Conservation (phyloP, 139 green algal genomes). For the Micromonas pusilla region DNA sequence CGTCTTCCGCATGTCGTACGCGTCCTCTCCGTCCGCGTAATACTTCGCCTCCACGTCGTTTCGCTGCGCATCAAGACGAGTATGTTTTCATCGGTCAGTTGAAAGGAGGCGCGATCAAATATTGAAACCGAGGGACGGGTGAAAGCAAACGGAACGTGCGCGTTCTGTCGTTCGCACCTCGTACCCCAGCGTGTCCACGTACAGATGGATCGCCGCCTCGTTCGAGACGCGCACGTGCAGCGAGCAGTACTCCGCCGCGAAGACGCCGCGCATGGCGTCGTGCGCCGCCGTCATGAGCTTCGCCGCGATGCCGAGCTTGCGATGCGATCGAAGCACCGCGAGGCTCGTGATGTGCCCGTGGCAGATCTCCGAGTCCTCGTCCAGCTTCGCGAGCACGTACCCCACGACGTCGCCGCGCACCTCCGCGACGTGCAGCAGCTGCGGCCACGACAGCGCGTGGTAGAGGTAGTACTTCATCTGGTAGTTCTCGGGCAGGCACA, state of each 20-base stretch:
- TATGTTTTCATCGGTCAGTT: too few species aligned
- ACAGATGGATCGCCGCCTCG: slow-evolving; percentile 88
- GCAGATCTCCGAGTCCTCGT: slow-evolving; percentile 61
- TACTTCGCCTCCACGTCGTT: slow-evolving; percentile 91
- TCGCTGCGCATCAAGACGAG: slow-evolving; percentile 57
- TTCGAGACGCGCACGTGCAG: slow-evolving; percentile 96
- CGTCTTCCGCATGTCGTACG: slow-evolving; percentile 86
- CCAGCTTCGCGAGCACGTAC: slow-evolving; percentile 98
- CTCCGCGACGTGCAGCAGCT: slow-evolving; percentile 95
- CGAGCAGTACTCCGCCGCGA: slow-evolving; percentile 84
- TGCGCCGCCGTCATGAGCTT: slow-evolving; percentile 89
- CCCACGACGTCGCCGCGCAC: slow-evolving; percentile 95
- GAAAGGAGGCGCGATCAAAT: too few species aligned
- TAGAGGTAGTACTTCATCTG: slow-evolving; percentile 98
- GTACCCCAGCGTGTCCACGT: slow-evolving; percentile 89
- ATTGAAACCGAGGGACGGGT: too few species aligned
- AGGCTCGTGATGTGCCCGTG: slow-evolving; percentile 98
- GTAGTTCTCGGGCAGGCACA: slow-evolving; percentile 95
- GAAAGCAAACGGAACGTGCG: not conserved
- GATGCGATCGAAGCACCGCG: slow-evolving; percentile 84
- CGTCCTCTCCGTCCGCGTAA: slow-evolving; percentile 95
- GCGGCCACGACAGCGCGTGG: slow-evolving; percentile 96
- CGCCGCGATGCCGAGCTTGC: slow-evolving; percentile 91
- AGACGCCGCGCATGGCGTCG: slow-evolving; percentile 58
- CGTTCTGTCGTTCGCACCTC: too few species aligned